Base-by-base conservation (phyloP, 306 rosid genomes). In the Pterocarpus santalinus region DNA sequence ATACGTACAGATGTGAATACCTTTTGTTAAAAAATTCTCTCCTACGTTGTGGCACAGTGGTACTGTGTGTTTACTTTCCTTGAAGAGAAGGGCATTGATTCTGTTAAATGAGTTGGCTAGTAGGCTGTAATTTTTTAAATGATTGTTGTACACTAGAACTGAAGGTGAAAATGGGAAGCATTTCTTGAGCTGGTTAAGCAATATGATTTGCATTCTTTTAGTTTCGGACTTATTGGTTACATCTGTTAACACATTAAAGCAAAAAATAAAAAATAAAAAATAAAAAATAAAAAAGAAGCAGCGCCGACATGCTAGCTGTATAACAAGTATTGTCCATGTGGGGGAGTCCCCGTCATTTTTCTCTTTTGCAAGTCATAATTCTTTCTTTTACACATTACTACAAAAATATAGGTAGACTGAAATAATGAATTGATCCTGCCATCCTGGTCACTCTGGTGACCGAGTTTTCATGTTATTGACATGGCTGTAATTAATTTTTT, bases 181-280 rank as follows among this genome's bases (percentile, higher is more conserved):
- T 66, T 73, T 73, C 77, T 9, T 52, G 16, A 47, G 49, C 69
- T 84, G 44, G 28, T 62, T 66, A 4, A 32, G 76, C 53, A 32
- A 28, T 72, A 55, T 41, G 73, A 51, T 60, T 53, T 57, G 62
- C 22, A 1, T 65, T 71, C 47, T 32, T 55, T 65, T 67, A 33
- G 33, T 63, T 72, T 38, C 57, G 17, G 47, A 76, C 65, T 55
- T 73, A 53, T 46, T 57, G 56, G 56, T 46, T 63, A n/a, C 32
- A 32, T 60, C 53, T 10, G 53, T 47, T 47, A 47, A 49, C 14
- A 1, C n/a, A 52, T 60, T 47, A 69, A 41, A 38, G 5, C 22
- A 58, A 73, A 55, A 55, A 4, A 0, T 8, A 4, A 9, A 35
- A 3, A 34, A n/a, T n/a, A 58, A 73, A 55, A 55, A 4, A 0